These are phyloP conservation scores for Starmerella etchellsii DNA, from an alignment of 805 yeast genomes.

Conservation along the genomic window DNA sequence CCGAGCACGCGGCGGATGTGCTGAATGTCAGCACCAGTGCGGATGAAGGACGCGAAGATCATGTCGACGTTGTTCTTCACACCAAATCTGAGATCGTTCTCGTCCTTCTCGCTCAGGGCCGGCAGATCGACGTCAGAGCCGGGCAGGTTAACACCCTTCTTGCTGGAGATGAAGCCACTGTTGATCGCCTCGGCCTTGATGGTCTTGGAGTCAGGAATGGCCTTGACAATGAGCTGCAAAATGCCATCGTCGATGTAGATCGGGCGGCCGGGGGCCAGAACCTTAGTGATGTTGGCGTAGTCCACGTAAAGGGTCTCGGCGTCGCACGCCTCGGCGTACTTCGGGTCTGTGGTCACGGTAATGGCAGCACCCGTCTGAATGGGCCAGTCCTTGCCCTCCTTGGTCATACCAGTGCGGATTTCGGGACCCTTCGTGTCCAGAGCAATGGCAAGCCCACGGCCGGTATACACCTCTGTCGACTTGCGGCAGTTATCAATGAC, in stretches of 20 bases:
- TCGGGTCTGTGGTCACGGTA: conserved; percentile 84
- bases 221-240: conserved; percentile 80
- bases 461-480: conserved; percentile 78
- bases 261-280: conserved; percentile 72
- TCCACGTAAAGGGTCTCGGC: conserved; percentile 79
- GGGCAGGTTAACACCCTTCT: conserved; percentile 98
- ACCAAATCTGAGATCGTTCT: conserved; percentile 83
- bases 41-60: conserved; percentile 96
- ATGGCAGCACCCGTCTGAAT: conserved; percentile 77
- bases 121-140: conserved; percentile 98
- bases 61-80: conserved; percentile 95
- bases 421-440: conserved; percentile 99
- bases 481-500: conserved; percentile 94
- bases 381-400: conserved; percentile 66
- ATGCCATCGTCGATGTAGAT: conserved; percentile 98
- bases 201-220: conserved; percentile 66
- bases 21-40: conserved; percentile 80
- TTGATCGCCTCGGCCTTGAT: conserved; percentile 80
- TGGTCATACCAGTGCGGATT: conserved; percentile 95
- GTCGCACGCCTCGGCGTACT: conserved; percentile 57
- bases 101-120: conserved; percentile 94
- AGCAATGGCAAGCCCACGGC: conserved; percentile 97
- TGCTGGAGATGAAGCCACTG: conserved; percentile 91
- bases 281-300: conserved; percentile 93
- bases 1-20: conserved; percentile 91